Evolutionary conservation across 805 yeast genomes (phyloP), one percentile per base, ranked within the genome.

Genomic region (Scheffersomyces ergatensis): DNA sequence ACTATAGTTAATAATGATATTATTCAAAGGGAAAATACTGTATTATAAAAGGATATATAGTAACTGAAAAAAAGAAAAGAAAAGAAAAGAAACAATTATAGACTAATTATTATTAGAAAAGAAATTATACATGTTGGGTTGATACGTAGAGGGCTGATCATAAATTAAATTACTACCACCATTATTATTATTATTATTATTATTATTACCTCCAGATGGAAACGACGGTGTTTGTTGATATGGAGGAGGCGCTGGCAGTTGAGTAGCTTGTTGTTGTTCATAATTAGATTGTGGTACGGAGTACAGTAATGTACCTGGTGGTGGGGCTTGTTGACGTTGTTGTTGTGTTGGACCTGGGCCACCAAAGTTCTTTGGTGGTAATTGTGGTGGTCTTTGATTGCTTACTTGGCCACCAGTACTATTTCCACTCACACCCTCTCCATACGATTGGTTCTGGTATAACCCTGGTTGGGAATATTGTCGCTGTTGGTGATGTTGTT

Each of bases 61-160:
- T n/a, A n/a, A n/a, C n/a, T n/a, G n/a, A n/a, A n/a, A 21, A 21
- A 21, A 21, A 21, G 24, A 21, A 21, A 21, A 21, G 9, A 21
- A 9, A 21, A 21, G 9, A 21, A 21, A 6, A 9, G 24, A 21
- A 21, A n/a, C n/a, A n/a, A n/a, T n/a, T n/a, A n/a, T n/a, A n/a
- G n/a, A n/a, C 9, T 14, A 14, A 29, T 29, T 33, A 14, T 53
- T 48, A 27, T 53, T 60, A n/a, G 65, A 57, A 40, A 70, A 70
- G 39, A 61, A 67, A 37, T 67, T 62, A 46, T 74, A 74, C 70
- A 72, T 67, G 42, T 71, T 62, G 2, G 78, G 75, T 47, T 69
- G 67, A 49, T 73, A 73, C 2, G 70, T 64, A 0, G 78, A 72
- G 1, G 78, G 78, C 37, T 60, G 63, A 36, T 60, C 60, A 38